Evolutionary conservation across 768 basidiomycete species (phyloP).

Genomic region (Collybia nuda): DNA sequence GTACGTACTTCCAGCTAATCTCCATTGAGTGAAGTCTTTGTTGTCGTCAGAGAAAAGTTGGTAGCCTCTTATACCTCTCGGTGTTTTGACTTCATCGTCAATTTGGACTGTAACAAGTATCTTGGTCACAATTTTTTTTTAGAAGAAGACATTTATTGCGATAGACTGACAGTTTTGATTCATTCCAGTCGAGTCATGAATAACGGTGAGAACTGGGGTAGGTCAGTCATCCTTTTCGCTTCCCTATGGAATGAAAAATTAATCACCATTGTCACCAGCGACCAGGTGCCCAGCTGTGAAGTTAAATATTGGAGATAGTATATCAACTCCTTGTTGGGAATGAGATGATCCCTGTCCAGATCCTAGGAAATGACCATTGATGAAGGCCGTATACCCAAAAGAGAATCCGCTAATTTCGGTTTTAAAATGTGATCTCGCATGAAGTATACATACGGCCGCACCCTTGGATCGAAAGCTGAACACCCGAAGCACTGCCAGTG

Average conservation of each 20-base stretch:
- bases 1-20: conserved; percentile 36
- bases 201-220: conserved; percentile 27
- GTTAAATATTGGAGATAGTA: conserved; percentile 30
- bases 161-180: conserved; percentile 31
- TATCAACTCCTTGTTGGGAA: conserved; percentile 30
- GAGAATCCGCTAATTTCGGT: conserved; percentile 30
- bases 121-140: too few relatives aligned
- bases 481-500: conserved; percentile 37
- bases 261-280: conserved; percentile 25
- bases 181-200: conserved; percentile 35
- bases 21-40: conserved; percentile 34
- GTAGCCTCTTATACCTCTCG: conserved; percentile 68
- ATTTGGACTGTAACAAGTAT: conserved; percentile 26
- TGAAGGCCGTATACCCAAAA: conserved; percentile 44
- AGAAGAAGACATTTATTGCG: too few relatives aligned
- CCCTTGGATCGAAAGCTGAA: conserved; percentile 40
- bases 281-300: conserved; percentile 28
- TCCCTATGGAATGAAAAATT: not conserved
- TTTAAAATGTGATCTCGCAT: not conserved
- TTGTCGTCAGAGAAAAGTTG: conserved; percentile 36
- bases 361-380: conserved; percentile 42
- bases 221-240: not conserved
- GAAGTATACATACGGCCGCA: conserved; percentile 1
- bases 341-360: conserved; percentile 37
- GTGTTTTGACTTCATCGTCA: conserved; percentile 49